Evolutionary conservation across 176 grass and related monocot genomes (phyloP), one percentile per base, ranked within the genome.

Genomic region (Eragrostis nindensis): DNA sequence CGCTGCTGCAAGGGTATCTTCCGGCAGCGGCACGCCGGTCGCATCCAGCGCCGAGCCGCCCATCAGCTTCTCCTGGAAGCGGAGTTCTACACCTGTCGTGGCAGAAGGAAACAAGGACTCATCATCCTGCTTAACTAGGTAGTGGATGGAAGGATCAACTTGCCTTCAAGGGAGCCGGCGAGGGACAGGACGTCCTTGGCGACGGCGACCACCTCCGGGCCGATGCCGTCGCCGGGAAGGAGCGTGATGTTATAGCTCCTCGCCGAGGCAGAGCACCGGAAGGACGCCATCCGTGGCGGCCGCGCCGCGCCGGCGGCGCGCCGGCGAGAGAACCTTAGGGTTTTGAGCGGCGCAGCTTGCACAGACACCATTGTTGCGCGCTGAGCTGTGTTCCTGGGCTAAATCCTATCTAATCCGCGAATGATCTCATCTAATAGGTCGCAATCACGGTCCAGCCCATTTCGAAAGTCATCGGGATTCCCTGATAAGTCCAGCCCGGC

Each of bases 141-240:
- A n/a, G n/a, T n/a, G n/a, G n/a, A 25, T 16, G 18, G 5, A 65
- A 25, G 2, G 7, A 26, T 42, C 8, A 16, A 26, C 53, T 49
- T 84, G 48, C 95, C 95, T 95, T 95, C 86, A 16, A 88, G 82
- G 29, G 92, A 80, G 42, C 90, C 92, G 6, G 75, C 86, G 66
- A 86, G 77, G 89, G 90, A 89, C 38, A 98, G 88, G 9, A 93
- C 90, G 63, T 95, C 92, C 84, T 95, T 93, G 80, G 95, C 88
- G 62, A 98, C 86, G 13, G 95, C 89, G 48, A 98, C 92, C 82
- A 98, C 95, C 86, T 98, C 95, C 0, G 95, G 95, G 47, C 95
- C 95, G 55, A 98, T 98, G 57, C 95, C 95, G 17, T 98, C 95
- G 5, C 95, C 95, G 8, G 92, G 92, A 32, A 95, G 92, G 49